A percentile compares a stretch with the other conserved stretches of the same genome.
phyloP scores from a whole-genome alignment of 129 eudicot genomes.

The Smallanthus sonchifolius region DNA sequence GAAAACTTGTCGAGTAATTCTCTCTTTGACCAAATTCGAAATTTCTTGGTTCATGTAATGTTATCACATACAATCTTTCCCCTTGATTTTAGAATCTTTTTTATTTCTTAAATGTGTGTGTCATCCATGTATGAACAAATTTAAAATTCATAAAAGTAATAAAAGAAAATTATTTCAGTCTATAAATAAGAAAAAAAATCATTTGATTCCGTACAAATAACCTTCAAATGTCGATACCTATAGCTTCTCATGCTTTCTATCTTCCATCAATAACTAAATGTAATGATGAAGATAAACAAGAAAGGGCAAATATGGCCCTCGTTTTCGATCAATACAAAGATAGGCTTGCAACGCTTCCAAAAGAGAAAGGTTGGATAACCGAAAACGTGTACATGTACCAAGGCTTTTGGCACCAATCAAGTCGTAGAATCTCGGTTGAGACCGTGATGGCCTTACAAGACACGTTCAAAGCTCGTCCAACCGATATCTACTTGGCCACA shows the following conservation, averaged over 20 bases:
- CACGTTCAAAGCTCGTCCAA: conserved; percentile 18
- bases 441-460: conserved; percentile 18
- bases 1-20: not conserved
- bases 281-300: not conserved
- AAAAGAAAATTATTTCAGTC: not conserved
- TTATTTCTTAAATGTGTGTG: not conserved
- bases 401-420: conserved; percentile 25
- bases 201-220: not conserved
- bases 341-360: conserved; percentile 15
- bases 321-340: conserved; percentile 9
- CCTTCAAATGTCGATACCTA: not conserved
- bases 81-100: not conserved
- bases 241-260: not conserved
- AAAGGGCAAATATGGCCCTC: not conserved
- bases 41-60: not conserved
- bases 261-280: not conserved
- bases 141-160: not conserved
- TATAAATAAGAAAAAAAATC: not conserved
- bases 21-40: not conserved
- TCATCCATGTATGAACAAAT: not conserved
- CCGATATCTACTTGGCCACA: conserved; percentile 27
- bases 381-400: conserved; percentile 16
- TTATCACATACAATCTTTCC: not conserved
- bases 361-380: conserved; percentile 15
- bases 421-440: not conserved